phyloP scores from a whole-genome alignment of 1,284 basidiomycete genomes.

The Ceratobasidium sp. region DNA sequence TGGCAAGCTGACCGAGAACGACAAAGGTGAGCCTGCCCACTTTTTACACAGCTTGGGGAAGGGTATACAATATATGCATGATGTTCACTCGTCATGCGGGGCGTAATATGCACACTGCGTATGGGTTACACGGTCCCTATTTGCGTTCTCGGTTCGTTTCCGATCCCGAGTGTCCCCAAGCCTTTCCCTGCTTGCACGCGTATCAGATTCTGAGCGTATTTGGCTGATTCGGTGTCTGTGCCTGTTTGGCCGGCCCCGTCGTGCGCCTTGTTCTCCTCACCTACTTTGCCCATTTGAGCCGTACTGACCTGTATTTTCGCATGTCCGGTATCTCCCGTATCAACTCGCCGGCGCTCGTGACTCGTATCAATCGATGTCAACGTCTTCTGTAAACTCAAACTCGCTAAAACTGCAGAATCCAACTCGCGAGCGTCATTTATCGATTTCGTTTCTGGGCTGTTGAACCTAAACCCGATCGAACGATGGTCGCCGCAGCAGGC shows the following conservation, averaged over 20 bases:
- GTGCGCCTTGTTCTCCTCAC: neutral
- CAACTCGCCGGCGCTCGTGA: neutral
- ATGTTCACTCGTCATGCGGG: constrained; percentile 23
- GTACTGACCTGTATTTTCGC: neutral
- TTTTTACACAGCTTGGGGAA: constrained; percentile 28
- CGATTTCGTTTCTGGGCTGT: constrained; percentile 95
- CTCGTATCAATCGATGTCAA: neutral
- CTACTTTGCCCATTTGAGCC: neutral
- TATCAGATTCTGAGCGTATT: constrained; percentile 9
- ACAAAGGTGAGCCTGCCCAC: constrained; percentile 75
- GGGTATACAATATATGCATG: neutral
- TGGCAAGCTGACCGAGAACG: constrained; percentile 85
- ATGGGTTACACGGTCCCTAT: constrained; percentile 5
- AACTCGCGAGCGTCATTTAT: constrained; percentile 94
- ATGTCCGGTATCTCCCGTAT: constrained; percentile 10
- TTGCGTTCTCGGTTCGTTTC: constrained; percentile 1
- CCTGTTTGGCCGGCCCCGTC: neutral
- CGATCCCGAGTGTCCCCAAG: neutral
- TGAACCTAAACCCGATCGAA: constrained; percentile 94
- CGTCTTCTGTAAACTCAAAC: constrained; percentile 8
- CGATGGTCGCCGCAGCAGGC: constrained; percentile 99
- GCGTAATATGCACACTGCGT: neutral
- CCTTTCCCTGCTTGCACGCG: neutral
- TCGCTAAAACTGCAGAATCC: constrained; percentile 69
- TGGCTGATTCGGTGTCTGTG: neutral